Evolutionary conservation across 73 alveolate species (phyloP).

Genomic region (Symbiodinium natans): DNA sequence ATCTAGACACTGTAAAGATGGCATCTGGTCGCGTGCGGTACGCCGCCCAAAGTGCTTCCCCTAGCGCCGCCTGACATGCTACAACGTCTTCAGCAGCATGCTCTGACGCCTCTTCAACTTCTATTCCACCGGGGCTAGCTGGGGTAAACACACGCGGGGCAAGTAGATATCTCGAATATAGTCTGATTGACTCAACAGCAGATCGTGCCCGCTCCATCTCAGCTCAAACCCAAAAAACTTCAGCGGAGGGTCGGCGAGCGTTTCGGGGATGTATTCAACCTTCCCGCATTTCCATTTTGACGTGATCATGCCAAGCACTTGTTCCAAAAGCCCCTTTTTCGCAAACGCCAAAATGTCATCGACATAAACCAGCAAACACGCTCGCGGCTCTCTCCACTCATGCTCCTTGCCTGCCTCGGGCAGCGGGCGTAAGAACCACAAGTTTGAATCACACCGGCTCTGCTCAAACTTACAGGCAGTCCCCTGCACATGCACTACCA

Average conservation of each 20-base stretch:
- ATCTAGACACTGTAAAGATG: background rate
- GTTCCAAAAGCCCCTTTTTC: no score
- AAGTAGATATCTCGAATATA: no score
- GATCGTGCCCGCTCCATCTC: no score
- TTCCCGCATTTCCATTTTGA: background rate
- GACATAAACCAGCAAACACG: background rate
- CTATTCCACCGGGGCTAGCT: background rate
- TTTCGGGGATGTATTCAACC: background rate
- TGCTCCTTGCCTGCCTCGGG: background rate
- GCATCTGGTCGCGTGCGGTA: background rate
- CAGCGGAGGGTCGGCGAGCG: background rate
- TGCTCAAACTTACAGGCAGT: background rate
- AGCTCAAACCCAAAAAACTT: background rate
- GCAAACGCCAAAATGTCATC: background rate
- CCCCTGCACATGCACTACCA: background rate
- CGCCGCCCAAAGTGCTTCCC: background rate
- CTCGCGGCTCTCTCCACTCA: background rate
- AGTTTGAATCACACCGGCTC: background rate
- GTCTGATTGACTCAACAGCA: no score
- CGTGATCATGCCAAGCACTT: background rate
- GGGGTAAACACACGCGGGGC: no score
- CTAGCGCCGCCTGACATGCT: background rate
- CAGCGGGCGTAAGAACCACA: background rate
- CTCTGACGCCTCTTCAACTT: background rate
- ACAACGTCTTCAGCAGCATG: background rate